These are phyloP conservation scores for Triticum timopheevii DNA, from an alignment of 176 grass and related monocot genomes.

Conservation along the genomic window DNA sequence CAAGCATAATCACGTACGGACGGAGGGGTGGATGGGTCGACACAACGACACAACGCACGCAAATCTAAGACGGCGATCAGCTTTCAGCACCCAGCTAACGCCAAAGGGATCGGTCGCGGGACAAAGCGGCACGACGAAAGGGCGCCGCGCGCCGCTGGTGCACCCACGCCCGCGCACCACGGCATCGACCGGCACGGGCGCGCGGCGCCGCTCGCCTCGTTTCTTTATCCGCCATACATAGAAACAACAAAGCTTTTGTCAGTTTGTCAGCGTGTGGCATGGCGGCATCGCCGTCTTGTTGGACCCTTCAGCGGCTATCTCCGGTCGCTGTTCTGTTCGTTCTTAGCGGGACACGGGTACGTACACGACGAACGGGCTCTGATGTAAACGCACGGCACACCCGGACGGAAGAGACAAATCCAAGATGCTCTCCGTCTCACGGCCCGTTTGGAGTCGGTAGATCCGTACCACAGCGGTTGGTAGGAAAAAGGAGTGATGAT, in stretches of 20 bases:
- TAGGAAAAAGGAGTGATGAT: neutral
- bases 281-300: neutral
- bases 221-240: no score
- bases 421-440: neutral
- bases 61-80: neutral
- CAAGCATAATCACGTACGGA: neutral
- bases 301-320: neutral
- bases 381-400: neutral
- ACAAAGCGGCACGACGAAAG: neutral
- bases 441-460: neutral
- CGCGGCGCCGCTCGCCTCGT: neutral
- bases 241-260: neutral
- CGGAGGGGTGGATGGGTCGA: neutral
- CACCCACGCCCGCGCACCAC: neutral
- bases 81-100: neutral
- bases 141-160: neutral
- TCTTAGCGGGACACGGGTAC: neutral
- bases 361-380: neutral
- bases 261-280: neutral
- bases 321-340: neutral
- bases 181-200: no score
- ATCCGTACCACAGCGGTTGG: neutral
- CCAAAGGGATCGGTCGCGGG: neutral
- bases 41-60: neutral
- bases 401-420: neutral